Evolutionary conservation across 164 flowering plant species (phyloP), one percentile per base, ranked within the genome.

Genomic region (Magnolia officinalis): DNA sequence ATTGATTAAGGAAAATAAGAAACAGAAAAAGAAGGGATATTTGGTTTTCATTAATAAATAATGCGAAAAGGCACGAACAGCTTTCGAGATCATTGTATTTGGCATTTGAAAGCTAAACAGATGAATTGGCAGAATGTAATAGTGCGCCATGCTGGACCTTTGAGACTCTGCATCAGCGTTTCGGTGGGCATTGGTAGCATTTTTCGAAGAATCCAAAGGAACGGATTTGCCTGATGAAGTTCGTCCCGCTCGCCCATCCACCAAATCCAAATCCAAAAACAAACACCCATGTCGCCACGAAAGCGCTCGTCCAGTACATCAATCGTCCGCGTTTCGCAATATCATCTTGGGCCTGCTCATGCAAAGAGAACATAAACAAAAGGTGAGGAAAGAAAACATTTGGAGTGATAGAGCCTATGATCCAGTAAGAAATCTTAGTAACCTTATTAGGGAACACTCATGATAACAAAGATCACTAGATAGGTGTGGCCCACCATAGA

Each of bases 151-250:
- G 61, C 13, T 0, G 61, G 18, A 55, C 13, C 18, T 55, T 55
- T 10, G 61, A 55, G 18, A 55, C 61, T 16, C 61, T 16, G 45
- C 11, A 8, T 64, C 23, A 64, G 9, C 23, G 9, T 64, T 64
- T 75, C 6, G 73, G 52, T n/a, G 73, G 67, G 52, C 78, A 76
- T 21, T 76, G 78, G 67, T 76, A 76, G 72, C 78, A 76, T 21
- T 70, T 76, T 31, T 69, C 73, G 26, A 76, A 76, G 13, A 76
- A 70, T 23, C 78, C 78, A 20, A 76, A 76, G 59, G 78, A 69
- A 11, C 59, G 23, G 10, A 76, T 69, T 59, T 76, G 78, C 78
- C 51, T 58, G 55, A 76, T 63, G 72, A 76, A 76, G 8, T 55
- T 76, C 16, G 78, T 69, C 16, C 23, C 66, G n/a, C 78, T 76